Conservation (phyloP, 495 filamentous ascomycete genomes). For the Neurospora sp. region DNA sequence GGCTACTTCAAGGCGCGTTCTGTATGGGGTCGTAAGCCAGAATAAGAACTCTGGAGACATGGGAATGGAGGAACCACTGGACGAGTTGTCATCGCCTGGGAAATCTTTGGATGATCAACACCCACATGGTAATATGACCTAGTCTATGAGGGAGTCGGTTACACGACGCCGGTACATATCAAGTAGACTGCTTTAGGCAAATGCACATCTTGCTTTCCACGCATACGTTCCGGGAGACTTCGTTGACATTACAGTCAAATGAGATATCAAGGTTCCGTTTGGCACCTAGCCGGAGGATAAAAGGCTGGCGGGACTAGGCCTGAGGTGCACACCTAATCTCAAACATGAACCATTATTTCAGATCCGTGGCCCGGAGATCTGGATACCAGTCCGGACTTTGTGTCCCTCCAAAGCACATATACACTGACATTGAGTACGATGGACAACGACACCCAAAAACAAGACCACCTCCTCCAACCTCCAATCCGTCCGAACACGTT, state of each 20-base stretch:
- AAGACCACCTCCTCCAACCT: too few relatives aligned
- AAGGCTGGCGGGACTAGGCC: background rate
- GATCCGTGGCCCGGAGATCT: background rate
- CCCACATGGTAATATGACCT: background rate
- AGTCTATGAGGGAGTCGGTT: background rate
- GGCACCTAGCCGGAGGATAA: background rate
- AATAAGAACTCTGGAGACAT: background rate
- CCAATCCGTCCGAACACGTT: too few relatives aligned
- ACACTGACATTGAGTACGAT: too few relatives aligned
- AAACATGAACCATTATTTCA: background rate
- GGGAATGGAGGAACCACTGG: background rate
- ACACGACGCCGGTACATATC: background rate
- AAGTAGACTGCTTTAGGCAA: background rate
- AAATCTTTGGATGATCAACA: background rate
- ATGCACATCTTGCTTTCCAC: background rate
- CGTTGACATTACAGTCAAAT: too few relatives aligned
- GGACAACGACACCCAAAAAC: too few relatives aligned
- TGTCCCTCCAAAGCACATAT: too few relatives aligned
- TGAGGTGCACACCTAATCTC: background rate
- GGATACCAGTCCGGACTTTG: background rate
- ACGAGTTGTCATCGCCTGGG: background rate
- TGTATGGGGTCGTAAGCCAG: slow-evolving; percentile 27
- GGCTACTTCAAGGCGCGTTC: slow-evolving; percentile 20
- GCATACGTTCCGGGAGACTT: too few relatives aligned
- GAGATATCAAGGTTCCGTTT: background rate